Evolutionary conservation across 192 early-diverging fungal genomes (phyloP).

Genomic region (Thamnidium elegans): DNA sequence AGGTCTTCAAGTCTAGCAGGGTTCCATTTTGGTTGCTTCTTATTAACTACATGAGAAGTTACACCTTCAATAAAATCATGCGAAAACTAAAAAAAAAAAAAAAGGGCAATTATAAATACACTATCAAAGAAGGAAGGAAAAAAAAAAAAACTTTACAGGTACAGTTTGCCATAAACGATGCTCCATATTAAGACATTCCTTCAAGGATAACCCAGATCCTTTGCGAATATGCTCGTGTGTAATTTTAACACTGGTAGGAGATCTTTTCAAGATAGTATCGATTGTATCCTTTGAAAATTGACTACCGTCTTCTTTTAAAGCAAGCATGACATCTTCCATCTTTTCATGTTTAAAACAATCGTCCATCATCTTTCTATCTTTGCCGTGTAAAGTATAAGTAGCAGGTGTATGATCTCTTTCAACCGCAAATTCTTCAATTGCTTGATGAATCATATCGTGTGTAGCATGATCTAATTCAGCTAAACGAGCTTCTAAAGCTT

Average conservation of each 20-base stretch:
- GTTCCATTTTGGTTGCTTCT: constrained; percentile 68
- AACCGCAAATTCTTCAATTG: constrained; percentile 87
- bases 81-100: constrained; percentile 31
- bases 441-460: constrained; percentile 75
- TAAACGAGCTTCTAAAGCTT: constrained; percentile 75
- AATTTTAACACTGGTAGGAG: constrained; percentile 85
- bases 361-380: constrained; percentile 61
- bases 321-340: constrained; percentile 81
- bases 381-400: constrained; percentile 39
- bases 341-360: constrained; percentile 82
- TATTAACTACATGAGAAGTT: constrained; percentile 70
- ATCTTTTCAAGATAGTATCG: constrained; percentile 60
- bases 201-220: constrained; percentile 65
- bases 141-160: constrained; percentile 33
- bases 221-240: constrained; percentile 80
- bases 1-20: constrained; percentile 57
- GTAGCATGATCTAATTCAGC: constrained; percentile 76
- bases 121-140: not conserved
- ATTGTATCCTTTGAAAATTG: constrained; percentile 72
- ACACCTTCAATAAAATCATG: constrained; percentile 93
- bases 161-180: constrained; percentile 73
- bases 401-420: constrained; percentile 45
- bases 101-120: not conserved
- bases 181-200: constrained; percentile 82
- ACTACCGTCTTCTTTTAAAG: constrained; percentile 69